Evolutionary conservation across 768 basidiomycete species (phyloP).

Genomic region (Agaricus subrufescens): DNA sequence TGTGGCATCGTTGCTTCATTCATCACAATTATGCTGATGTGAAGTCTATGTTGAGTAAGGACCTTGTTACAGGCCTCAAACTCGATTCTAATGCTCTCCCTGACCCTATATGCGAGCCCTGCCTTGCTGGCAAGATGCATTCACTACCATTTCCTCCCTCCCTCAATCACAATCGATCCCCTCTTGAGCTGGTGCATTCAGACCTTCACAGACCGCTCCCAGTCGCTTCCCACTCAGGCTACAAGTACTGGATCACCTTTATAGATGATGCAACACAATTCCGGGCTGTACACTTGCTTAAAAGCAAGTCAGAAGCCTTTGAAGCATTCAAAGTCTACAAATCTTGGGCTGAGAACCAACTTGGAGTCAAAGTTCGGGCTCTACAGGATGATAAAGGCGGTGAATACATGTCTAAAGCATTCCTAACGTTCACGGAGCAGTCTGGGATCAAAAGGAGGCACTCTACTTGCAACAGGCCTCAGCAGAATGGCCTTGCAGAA

Average conservation of each 20-base stretch:
- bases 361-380: conserved; percentile 17
- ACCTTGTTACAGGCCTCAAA: neutral
- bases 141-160: conserved; percentile 10
- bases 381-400: conserved; percentile 31
- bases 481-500: no score
- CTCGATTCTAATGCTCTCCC: neutral
- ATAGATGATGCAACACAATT: conserved; percentile 21
- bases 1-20: conserved; percentile 1
- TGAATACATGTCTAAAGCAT: conserved; percentile 24
- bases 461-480: no score
- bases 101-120: conserved; percentile 19
- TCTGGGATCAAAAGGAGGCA: no score
- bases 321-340: conserved; percentile 27
- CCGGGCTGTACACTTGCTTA: conserved; percentile 16
- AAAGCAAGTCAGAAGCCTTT: conserved; percentile 21
- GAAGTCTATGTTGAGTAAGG: neutral
- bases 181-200: conserved; percentile 21
- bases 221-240: conserved; percentile 13
- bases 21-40: conserved; percentile 6
- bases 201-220: conserved; percentile 27
- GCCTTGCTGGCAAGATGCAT: conserved; percentile 16
- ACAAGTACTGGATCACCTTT: conserved; percentile 25
- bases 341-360: conserved; percentile 25
- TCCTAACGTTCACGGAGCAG: conserved; percentile 16
- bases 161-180: neutral